Conservation (phyloP, 2,329 filamentous ascomycete genomes). For the Emergomyces africanus region DNA sequence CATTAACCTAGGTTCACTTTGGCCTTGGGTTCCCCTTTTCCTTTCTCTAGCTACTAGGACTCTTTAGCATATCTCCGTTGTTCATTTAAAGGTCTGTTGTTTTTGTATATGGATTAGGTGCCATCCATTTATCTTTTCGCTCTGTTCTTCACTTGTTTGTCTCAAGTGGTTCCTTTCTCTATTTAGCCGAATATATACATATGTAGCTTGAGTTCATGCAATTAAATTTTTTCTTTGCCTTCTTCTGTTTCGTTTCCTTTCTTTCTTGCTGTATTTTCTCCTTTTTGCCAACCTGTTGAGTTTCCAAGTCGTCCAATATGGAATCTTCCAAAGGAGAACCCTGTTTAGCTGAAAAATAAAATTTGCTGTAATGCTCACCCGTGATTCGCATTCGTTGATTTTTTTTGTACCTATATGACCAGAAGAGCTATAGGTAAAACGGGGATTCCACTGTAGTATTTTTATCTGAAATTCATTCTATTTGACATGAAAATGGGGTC, state of each 20-base stretch:
- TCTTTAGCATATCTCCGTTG: neutral
- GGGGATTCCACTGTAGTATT: no score
- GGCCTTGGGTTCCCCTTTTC: neutral
- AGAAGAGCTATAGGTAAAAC: no score
- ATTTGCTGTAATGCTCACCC: neutral
- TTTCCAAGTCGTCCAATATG: neutral
- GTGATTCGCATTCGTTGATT: neutral
- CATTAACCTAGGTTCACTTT: neutral
- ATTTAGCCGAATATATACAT: neutral
- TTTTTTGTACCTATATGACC: no score
- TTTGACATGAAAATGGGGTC: no score
- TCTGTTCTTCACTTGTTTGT: neutral
- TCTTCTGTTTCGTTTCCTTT: no score
- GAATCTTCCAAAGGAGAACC: neutral
- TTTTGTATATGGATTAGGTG: neutral
- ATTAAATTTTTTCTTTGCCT: neutral
- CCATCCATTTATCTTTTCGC: no score
- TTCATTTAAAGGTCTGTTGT: neutral
- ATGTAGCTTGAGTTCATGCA: neutral
- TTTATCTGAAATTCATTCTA: no score
- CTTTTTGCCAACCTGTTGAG: no score
- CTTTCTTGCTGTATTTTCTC: no score
- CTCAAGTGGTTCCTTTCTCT: neutral
- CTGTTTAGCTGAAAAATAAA: neutral
- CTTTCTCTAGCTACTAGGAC: neutral